Evolutionary conservation across 805 yeast genomes (phyloP), one percentile per base, ranked within the genome.

Genomic region (Candida saitoana): DNA sequence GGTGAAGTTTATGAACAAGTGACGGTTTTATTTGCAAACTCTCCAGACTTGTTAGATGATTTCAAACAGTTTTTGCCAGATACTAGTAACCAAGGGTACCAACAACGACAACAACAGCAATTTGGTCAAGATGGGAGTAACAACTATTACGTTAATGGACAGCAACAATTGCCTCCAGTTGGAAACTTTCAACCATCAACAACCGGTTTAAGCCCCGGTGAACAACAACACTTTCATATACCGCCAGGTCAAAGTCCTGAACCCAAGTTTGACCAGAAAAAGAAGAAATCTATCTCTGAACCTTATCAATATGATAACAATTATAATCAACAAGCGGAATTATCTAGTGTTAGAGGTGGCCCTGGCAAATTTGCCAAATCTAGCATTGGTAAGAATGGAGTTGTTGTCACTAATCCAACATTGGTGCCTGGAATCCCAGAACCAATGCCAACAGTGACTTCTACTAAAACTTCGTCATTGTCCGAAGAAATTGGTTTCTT

Each of bases 31-130:
- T 93, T 93, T 67, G 83, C 87, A 45, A 87, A 87, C 53, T 96
- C 96, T 9, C 98, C 98, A 0, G 99, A 93, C 56, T 73, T 93
- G 45, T 69, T 93, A 48, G 96, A 89, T 51, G 99, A 95, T 59
- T 93, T 93, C 66, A 89, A 90, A 61, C 90, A 89, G 61, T 93
- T 93, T 60, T 74, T 93, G 62, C 99, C 99, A 2, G 98, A 91
- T 55, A 77, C 84, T 4, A 64, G 73, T n/a, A 73, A 68, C 48
- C 63, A 66, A 54, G 65, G 45, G 4, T 49, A 48, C 34, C 46
- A 44, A 29, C 56, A 46, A 27, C 46, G 36, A 24, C 59, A 43
- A 9, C 51, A 50, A 29, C 45, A 46, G 3, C 55, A 46, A 18
- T 48, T 52, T 44, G 46, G 49, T 40, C 33, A n/a, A 12, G 32